Base-by-base conservation (phyloP, 1,139 yeast genomes). In the Geotrichum fermentans region DNA sequence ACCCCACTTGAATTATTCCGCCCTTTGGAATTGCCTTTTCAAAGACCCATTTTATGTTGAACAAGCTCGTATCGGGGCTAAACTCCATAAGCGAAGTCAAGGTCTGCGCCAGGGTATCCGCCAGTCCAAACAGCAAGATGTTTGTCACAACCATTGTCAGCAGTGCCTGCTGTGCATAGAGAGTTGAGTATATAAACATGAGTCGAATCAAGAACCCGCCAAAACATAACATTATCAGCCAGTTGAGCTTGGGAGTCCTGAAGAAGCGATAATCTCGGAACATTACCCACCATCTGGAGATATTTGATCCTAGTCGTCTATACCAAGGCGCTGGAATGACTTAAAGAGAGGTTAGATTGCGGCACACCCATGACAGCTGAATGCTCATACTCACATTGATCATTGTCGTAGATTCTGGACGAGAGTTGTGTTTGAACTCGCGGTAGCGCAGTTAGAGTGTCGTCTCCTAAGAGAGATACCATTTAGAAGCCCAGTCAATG, bases 101-200 rank as follows among this genome's bases (percentile, higher is more conserved):
- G 1, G 85, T 74, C 65, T 92, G 98, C 0, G 97, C 98, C 53
- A 89, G 66, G 0, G 92, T 80, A 62, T 90, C 98, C 0, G 97
- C 89, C 7, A 89, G 79, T 0, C 96, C 97, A 63, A 82, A 87
- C 4, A 90, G 70, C 11, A 90, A 79, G 35, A 86, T 70, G 61
- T 90, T 90, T 0, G 97, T 82, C n/a, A 83, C 79, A 50, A 87
- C 78, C 43, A 90, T 86, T 4, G 97, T 89, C 16, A 84, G 63
- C 24, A 89, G 66, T 0, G 94, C 82, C 49, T 80, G 80, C 53
- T 71, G 73, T 59, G 77, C 75, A 64, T 89, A 89, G 47, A 87
- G 64, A n/a, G 71, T 73, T 45, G 59, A 58, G 57, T 66, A 70
- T 36, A 62, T 52, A 45, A 63, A 51, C 20, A 68, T 61, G 50